A percentile compares a stretch with the other conserved stretches of the same genome.
Evolutionary conservation across 306 rosid genomes (phyloP).

Genomic region (Vachellia collinsii): DNA sequence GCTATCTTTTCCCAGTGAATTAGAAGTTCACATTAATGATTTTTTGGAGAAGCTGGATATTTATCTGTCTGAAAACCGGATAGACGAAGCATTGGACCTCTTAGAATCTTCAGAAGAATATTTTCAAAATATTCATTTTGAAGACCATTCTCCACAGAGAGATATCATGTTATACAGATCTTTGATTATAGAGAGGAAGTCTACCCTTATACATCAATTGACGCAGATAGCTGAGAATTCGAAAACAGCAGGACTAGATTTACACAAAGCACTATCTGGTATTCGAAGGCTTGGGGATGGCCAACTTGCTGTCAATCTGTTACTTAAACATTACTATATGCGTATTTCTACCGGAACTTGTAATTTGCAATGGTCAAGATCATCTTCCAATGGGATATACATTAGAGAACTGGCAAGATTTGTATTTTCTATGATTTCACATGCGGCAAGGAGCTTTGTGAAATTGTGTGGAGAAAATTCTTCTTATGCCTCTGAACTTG

Average conservation of each 20-base stretch:
- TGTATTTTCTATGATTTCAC: conserved; percentile 75
- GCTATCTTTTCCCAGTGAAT: conserved; percentile 40
- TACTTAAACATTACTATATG: conserved; percentile 58
- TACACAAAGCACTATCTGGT: conserved; percentile 52
- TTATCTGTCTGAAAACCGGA: conserved; percentile 58
- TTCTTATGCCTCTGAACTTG: conserved; percentile 53
- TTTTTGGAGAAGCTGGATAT: conserved; percentile 63
- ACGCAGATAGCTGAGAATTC: conserved; percentile 50
- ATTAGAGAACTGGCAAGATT: conserved; percentile 59
- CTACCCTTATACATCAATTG: conserved; percentile 41
- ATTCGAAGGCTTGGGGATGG: conserved; percentile 64
- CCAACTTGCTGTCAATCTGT: conserved; percentile 54
- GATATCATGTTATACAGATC: conserved; percentile 44
- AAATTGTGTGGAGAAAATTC: conserved; percentile 63
- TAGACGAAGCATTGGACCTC: conserved; percentile 62
- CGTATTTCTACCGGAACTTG: conserved; percentile 48
- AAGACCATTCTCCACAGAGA: conserved; percentile 34
- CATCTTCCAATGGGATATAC: conserved; percentile 44
- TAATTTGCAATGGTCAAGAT: conserved; percentile 43
- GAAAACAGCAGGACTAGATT: conserved; percentile 52
- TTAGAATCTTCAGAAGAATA: conserved; percentile 59
- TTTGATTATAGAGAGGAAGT: conserved; percentile 59
- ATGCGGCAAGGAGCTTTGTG: conserved; percentile 62
- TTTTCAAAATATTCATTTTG: conserved; percentile 47
- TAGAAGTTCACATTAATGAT: conserved; percentile 52